A percentile compares a stretch with the other conserved stretches of the same genome.
Conservation (phyloP, 148 eudicot species). For the Chenopodium berlandieri region DNA sequence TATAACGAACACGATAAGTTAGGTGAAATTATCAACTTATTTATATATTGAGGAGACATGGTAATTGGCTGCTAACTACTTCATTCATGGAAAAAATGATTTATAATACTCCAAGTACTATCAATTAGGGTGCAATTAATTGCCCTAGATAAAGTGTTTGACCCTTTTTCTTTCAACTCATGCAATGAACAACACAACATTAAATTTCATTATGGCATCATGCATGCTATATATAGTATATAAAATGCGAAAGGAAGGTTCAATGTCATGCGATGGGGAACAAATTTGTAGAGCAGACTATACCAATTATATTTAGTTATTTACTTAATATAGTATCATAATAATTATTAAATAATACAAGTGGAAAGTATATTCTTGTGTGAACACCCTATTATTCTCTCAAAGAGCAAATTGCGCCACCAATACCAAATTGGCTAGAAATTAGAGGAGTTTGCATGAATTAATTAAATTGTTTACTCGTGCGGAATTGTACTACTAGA, state of each 20-base stretch:
- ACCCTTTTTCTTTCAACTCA: not conserved
- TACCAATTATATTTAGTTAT: not conserved
- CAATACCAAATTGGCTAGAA: not conserved
- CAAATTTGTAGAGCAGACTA: not conserved
- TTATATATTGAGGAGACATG: not conserved
- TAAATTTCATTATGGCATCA: not conserved
- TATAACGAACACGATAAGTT: no score
- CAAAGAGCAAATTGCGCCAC: not conserved
- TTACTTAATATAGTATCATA: not conserved
- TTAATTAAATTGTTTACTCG: no score
- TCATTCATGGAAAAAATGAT: not conserved
- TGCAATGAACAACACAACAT: not conserved
- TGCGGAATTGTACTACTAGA: no score
- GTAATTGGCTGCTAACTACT: not conserved
- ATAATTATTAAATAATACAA: no score
- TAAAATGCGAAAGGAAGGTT: slow-evolving; percentile 8
- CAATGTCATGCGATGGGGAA: slow-evolving; percentile 17
- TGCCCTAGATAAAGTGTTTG: not conserved
- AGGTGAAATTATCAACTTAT: no score
- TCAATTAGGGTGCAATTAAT: not conserved
- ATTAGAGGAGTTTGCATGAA: not conserved
- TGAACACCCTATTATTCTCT: not conserved
- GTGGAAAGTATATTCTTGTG: no score
- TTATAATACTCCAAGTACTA: not conserved
- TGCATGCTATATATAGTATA: not conserved